Conservation (phyloP, 129 eudicot genomes). For the Artemisia annua region DNA sequence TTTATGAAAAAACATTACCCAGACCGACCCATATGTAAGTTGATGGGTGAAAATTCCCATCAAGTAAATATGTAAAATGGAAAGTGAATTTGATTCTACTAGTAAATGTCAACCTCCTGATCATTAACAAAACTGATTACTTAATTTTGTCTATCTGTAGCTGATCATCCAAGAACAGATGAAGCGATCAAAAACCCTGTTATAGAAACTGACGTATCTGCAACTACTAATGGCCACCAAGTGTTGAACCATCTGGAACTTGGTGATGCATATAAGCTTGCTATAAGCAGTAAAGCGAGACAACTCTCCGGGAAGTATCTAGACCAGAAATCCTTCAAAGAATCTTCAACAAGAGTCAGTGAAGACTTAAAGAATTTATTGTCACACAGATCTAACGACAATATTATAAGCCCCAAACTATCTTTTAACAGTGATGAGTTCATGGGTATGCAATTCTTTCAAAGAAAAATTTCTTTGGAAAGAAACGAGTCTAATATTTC, state of each 20-base stretch:
- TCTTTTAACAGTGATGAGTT: slow-evolving; percentile 66
- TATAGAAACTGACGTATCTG: slow-evolving; percentile 20
- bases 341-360: slow-evolving; percentile 52
- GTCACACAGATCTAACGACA: slow-evolving; percentile 63
- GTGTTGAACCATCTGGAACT: slow-evolving; percentile 62
- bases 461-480: slow-evolving; percentile 76
- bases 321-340: slow-evolving; percentile 66
- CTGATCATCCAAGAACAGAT: slow-evolving; percentile 20
- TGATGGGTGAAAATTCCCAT: too few species aligned
- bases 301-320: slow-evolving; percentile 75
- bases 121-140: neutral
- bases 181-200: slow-evolving; percentile 30
- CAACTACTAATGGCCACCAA: slow-evolving; percentile 39
- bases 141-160: slow-evolving; percentile 26
- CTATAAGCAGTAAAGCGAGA: slow-evolving; percentile 65
- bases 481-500: slow-evolving; percentile 82
- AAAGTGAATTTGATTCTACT: neutral
- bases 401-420: slow-evolving; percentile 64
- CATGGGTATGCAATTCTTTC: slow-evolving; percentile 60
- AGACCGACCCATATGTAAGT: too few species aligned
- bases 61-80: neutral
- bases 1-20: too few species aligned
- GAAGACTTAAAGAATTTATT: slow-evolving; percentile 71
- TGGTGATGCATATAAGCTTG: slow-evolving; percentile 93
- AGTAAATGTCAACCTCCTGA: neutral